These are phyloP conservation scores for Hirschfeldia incana DNA, from an alignment of 345 rosid genomes.

Conservation along the genomic window DNA sequence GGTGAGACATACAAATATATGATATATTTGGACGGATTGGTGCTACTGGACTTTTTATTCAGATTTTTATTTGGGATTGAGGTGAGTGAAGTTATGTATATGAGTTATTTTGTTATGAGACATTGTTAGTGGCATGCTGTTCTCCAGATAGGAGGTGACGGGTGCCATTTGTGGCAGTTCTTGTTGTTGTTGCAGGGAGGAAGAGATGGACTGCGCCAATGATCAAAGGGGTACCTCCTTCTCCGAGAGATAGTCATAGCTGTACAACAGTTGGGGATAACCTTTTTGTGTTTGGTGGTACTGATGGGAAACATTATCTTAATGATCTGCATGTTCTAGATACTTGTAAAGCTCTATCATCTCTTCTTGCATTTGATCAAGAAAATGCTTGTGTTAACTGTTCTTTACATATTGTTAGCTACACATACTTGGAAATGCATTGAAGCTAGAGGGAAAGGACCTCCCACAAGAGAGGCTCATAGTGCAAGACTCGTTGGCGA, in stretches of 20 bases:
- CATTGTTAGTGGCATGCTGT: too few species aligned
- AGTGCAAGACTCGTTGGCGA: constrained; percentile 82
- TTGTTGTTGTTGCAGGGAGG: constrained; percentile 49
- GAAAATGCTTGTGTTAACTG: constrained; percentile 8
- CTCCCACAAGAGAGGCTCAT: constrained; percentile 90
- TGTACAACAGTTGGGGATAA: constrained; percentile 73
- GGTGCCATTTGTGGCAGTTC: too few species aligned
- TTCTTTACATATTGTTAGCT: constrained; percentile 42
- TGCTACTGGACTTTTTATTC: too few species aligned
- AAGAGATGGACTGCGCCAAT: constrained; percentile 79
- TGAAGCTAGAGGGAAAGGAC: constrained; percentile 77
- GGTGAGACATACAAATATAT: too few species aligned
- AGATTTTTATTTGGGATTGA: too few species aligned
- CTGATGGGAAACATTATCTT: constrained; percentile 80
- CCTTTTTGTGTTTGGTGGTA: constrained; percentile 88
- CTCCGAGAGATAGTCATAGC: constrained; percentile 91
- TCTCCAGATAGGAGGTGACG: too few species aligned
- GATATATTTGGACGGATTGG: too few species aligned
- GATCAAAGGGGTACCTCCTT: constrained; percentile 66
- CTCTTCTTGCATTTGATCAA: constrained; percentile 8
- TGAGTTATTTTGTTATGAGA: too few species aligned
- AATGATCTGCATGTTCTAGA: constrained; percentile 84
- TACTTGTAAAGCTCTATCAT: constrained; percentile 59
- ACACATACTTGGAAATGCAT: constrained; percentile 82
- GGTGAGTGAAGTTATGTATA: too few species aligned